A percentile compares a stretch with the other conserved stretches of the same genome.
phyloP scores from a whole-genome alignment of 2,329 filamentous ascomycete species.

The Thielaviopsis populi region DNA sequence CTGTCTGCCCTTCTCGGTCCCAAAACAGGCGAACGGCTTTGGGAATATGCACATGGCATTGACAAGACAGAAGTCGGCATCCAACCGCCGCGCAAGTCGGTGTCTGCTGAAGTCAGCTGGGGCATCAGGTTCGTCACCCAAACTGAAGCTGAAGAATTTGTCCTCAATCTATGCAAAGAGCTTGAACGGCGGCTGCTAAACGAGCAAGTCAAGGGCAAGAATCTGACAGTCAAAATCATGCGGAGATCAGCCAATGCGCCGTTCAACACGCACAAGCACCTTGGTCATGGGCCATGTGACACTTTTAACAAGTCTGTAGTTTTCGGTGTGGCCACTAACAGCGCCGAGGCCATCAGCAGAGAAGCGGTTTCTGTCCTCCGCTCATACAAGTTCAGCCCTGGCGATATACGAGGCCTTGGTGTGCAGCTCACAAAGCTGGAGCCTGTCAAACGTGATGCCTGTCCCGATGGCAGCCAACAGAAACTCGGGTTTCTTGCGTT shows the following conservation, averaged over 20 bases:
- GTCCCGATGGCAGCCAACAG: constrained; percentile 61
- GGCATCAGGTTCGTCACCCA: constrained; percentile 89
- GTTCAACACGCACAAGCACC: constrained; percentile 77
- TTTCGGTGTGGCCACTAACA: constrained; percentile 74
- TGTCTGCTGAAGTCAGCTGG: constrained; percentile 97
- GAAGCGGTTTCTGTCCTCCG: constrained; percentile 76
- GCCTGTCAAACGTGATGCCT: constrained; percentile 44
- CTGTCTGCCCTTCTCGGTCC: constrained; percentile 63
- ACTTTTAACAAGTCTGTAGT: constrained; percentile 75
- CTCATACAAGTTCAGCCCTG: constrained; percentile 69
- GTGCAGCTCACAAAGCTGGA: constrained; percentile 91
- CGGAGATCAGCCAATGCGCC: constrained; percentile 72
- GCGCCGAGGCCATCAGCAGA: constrained; percentile 53
- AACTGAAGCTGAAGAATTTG: constrained; percentile 84
- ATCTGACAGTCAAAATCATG: constrained; percentile 93
- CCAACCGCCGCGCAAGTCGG: constrained; percentile 74
- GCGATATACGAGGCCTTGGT: constrained; percentile 82
- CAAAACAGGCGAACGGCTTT: constrained; percentile 83
- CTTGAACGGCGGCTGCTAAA: constrained; percentile 65
- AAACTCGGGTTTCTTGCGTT: constrained; percentile 52
- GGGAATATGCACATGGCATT: constrained; percentile 79
- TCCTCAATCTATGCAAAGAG: constrained; percentile 71
- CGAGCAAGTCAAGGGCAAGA: constrained; percentile 72
- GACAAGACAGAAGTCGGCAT: constrained; percentile 76
- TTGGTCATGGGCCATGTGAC: constrained; percentile 92